phyloP scores from a whole-genome alignment of 2,329 filamentous ascomycete genomes.

The Ophiocordyceps sinensis region DNA sequence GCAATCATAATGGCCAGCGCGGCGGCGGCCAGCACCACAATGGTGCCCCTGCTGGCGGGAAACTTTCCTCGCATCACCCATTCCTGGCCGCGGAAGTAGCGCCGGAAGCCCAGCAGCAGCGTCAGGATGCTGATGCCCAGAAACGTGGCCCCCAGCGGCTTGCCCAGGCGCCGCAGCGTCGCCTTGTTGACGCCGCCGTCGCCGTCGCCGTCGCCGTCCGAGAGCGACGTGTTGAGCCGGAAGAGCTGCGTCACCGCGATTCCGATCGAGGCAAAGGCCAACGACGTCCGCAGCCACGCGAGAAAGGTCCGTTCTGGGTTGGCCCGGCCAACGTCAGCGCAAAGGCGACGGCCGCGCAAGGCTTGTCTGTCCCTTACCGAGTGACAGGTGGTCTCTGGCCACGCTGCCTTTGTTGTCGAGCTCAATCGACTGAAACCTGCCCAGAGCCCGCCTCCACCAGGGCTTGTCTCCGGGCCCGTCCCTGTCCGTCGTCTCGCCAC shows the following conservation, averaged over 20 bases:
- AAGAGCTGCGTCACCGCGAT: slow-evolving; percentile 77
- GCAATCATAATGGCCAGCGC: slow-evolving; percentile 48
- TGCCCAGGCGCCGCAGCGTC: slow-evolving; percentile 49
- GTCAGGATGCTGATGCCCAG: slow-evolving; percentile 62
- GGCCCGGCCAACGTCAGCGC: background rate
- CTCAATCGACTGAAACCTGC: slow-evolving; percentile 48
- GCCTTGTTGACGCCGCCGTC: slow-evolving; percentile 19
- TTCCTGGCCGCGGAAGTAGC: slow-evolving; percentile 65
- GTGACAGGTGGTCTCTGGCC: slow-evolving; percentile 65
- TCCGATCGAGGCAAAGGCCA: slow-evolving; percentile 70
- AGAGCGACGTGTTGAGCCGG: slow-evolving; percentile 58
- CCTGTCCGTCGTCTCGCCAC: background rate
- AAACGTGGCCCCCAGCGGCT: slow-evolving; percentile 64
- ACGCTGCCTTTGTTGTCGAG: slow-evolving; percentile 78
- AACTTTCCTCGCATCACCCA: slow-evolving; percentile 74
- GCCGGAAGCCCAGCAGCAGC: slow-evolving; percentile 60
- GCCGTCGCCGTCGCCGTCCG: slow-evolving; percentile 13
- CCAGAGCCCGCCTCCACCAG: slow-evolving; percentile 38
- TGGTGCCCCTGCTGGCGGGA: slow-evolving; percentile 61
- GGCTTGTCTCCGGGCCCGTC: slow-evolving; percentile 2
- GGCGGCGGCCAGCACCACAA: slow-evolving; percentile 53
- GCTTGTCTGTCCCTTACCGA: slow-evolving; percentile 37
- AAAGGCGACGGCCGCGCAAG: background rate
- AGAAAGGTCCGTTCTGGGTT: slow-evolving; percentile 64
- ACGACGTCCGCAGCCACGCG: slow-evolving; percentile 70